A percentile compares a stretch with the other conserved stretches of the same genome.
These are phyloP conservation scores for Alternaria solani DNA, from an alignment of 2,329 filamentous ascomycete genomes.

Conservation along the genomic window DNA sequence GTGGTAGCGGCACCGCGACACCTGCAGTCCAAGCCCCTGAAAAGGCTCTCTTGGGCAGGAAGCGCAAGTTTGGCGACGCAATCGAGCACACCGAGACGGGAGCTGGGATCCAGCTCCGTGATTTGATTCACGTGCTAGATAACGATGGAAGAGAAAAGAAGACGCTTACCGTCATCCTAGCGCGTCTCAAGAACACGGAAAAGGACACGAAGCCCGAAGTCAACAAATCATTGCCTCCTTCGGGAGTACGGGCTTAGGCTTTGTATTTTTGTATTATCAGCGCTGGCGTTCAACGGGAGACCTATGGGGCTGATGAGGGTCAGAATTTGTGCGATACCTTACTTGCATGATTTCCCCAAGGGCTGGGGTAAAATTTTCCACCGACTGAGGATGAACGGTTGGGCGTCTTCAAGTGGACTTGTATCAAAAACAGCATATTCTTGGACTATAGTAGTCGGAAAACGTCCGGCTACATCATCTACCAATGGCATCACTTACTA, in stretches of 20 bases:
- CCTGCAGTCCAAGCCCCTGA: slow-evolving; percentile 34
- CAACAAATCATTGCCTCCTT: slow-evolving; percentile 13
- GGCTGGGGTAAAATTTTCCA: slow-evolving; percentile 25
- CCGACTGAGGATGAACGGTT: background rate
- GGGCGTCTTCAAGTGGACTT: background rate
- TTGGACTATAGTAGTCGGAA: background rate
- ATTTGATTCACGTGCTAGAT: slow-evolving; percentile 82
- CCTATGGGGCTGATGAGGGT: background rate
- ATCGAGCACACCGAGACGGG: slow-evolving; percentile 81
- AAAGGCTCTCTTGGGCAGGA: slow-evolving; percentile 62
- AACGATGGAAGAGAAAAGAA: slow-evolving; percentile 74
- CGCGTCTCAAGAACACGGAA: slow-evolving; percentile 42
- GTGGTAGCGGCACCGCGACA: slow-evolving; percentile 37
- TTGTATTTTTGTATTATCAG: slow-evolving; percentile 23
- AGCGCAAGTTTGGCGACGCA: slow-evolving; percentile 73
- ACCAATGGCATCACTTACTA: background rate
- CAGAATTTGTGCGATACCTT: slow-evolving; percentile 7
- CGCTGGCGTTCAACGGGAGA: slow-evolving; percentile 27
- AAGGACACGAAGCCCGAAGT: slow-evolving; percentile 32
- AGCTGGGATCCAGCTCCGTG: slow-evolving; percentile 81
- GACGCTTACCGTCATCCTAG: slow-evolving; percentile 52
- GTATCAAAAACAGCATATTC: slow-evolving; percentile 7
- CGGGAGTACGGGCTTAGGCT: slow-evolving; percentile 6
- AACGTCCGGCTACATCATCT: background rate
- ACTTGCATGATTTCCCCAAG: slow-evolving; percentile 31